Conservation (phyloP, 495 filamentous ascomycete species). For the Neurospora sp. region DNA sequence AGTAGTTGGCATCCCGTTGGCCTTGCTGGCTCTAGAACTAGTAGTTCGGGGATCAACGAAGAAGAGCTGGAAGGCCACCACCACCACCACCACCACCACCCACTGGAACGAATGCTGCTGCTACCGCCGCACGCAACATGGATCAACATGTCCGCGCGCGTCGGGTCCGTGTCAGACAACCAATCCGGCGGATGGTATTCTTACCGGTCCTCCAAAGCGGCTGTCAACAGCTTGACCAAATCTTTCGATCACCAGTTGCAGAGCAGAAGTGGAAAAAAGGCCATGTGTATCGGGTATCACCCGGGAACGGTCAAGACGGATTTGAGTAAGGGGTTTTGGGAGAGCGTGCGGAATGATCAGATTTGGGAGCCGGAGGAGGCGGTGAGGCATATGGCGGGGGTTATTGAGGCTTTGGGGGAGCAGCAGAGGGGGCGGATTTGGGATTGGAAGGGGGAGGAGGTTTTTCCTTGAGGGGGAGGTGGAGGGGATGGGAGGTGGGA, state of each 20-base stretch:
- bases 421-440: conserved; percentile 57
- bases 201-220: conserved; percentile 66
- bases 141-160: conserved; percentile 63
- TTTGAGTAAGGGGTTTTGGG: conserved; percentile 65
- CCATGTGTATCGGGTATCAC: conserved; percentile 62
- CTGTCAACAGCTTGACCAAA: conserved; percentile 60
- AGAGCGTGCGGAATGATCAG: conserved; percentile 43
- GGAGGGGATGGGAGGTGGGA: too few relatives aligned
- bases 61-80: not conserved
- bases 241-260: conserved; percentile 58
- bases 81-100: not conserved
- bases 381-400: conserved; percentile 46
- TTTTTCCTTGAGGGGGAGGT: conserved; percentile 39
- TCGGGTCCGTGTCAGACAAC: conserved; percentile 67
- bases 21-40: too few relatives aligned
- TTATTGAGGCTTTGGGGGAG: conserved; percentile 37
- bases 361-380: conserved; percentile 53
- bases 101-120: too few relatives aligned
- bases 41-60: too few relatives aligned
- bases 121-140: conserved; percentile 41
- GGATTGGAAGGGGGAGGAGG: conserved; percentile 68
- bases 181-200: conserved; percentile 61
- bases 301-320: conserved; percentile 75
- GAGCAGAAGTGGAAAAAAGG: conserved; percentile 42
- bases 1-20: not conserved